A percentile compares a stretch with the other conserved stretches of the same genome.
Evolutionary conservation across 1,284 basidiomycete genomes (phyloP).

Genomic region (Crepidotus sp.): DNA sequence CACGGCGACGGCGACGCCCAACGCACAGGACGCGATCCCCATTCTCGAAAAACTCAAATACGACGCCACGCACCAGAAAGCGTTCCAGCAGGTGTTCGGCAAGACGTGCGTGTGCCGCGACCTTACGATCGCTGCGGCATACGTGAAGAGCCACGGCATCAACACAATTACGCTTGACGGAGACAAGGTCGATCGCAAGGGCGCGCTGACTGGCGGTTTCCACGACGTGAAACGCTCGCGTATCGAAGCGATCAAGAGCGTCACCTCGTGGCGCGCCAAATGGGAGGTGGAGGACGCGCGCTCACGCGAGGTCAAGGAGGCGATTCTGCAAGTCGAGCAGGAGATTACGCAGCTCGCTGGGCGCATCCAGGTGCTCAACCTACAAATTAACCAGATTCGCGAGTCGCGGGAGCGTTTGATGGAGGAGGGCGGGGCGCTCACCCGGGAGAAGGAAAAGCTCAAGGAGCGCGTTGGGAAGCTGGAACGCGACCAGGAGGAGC

Average conservation of each 20-base stretch:
- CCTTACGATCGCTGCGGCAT: slow-evolving; percentile 86
- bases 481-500: slow-evolving; percentile 62
- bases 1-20: slow-evolving; percentile 58
- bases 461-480: slow-evolving; percentile 55
- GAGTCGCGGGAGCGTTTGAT: slow-evolving; percentile 62
- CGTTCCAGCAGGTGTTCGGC: slow-evolving; percentile 97
- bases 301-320: slow-evolving; percentile 66
- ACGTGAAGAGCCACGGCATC: slow-evolving; percentile 89
- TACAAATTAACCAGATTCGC: slow-evolving; percentile 64
- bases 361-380: slow-evolving; percentile 62
- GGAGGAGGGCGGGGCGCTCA: slow-evolving; percentile 54
- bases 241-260: slow-evolving; percentile 77
- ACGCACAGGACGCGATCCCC: slow-evolving; percentile 83
- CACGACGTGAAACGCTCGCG: slow-evolving; percentile 88
- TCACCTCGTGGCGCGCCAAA: slow-evolving; percentile 72
- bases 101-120: slow-evolving; percentile 94
- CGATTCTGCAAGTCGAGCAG: slow-evolving; percentile 73
- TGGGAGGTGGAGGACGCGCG: slow-evolving; percentile 60
- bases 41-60: slow-evolving; percentile 80
- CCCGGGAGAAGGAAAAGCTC: slow-evolving; percentile 66
- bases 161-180: slow-evolving; percentile 98
- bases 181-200: slow-evolving; percentile 96
- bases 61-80: slow-evolving; percentile 64
- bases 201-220: slow-evolving; percentile 92
- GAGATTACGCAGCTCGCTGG: slow-evolving; percentile 76